Percentiles rank a stretch among this genome's conserved stretches.
Evolutionary conservation across 1,284 basidiomycete species (phyloP).

Genomic region (Ustilago vetiveriae): DNA sequence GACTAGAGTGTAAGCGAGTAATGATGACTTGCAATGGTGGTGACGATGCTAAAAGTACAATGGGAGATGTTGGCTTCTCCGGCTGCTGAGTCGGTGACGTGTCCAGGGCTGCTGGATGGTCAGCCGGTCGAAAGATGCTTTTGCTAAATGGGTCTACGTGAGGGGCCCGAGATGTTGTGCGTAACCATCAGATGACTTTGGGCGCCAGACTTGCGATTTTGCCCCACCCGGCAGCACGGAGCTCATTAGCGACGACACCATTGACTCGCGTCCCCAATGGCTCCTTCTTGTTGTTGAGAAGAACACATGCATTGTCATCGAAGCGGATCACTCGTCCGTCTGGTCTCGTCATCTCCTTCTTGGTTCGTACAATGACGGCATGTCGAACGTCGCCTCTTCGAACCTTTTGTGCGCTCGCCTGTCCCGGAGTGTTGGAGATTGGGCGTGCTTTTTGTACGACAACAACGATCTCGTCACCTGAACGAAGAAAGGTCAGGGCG

Average conservation of each 20-base stretch:
- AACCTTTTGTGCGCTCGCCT: slow-evolving; percentile 73
- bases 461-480: slow-evolving; percentile 95
- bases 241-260: slow-evolving; percentile 89
- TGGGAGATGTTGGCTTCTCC: too few species aligned
- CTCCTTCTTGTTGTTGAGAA: slow-evolving; percentile 95
- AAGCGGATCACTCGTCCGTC: slow-evolving; percentile 88
- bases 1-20: too few species aligned
- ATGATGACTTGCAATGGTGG: too few species aligned
- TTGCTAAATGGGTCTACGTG: not conserved
- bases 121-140: slow-evolving; percentile 8
- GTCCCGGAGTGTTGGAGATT: slow-evolving; percentile 68
- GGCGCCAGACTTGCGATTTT: slow-evolving; percentile 92
- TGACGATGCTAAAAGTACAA: too few species aligned
- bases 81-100: too few species aligned
- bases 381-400: slow-evolving; percentile 90
- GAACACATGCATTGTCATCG: slow-evolving; percentile 96
- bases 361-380: slow-evolving; percentile 92
- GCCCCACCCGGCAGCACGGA: slow-evolving; percentile 91
- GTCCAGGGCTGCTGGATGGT: too few species aligned
- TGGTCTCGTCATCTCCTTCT: slow-evolving; percentile 81
- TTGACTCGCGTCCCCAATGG: slow-evolving; percentile 94
- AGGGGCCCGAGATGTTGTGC: not conserved
- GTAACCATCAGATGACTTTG: slow-evolving; percentile 75
- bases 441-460: slow-evolving; percentile 93
- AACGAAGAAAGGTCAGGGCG: too few species aligned